These are phyloP conservation scores for Fraxinus anomala DNA, from an alignment of 257 asterid species.

Conservation along the genomic window DNA sequence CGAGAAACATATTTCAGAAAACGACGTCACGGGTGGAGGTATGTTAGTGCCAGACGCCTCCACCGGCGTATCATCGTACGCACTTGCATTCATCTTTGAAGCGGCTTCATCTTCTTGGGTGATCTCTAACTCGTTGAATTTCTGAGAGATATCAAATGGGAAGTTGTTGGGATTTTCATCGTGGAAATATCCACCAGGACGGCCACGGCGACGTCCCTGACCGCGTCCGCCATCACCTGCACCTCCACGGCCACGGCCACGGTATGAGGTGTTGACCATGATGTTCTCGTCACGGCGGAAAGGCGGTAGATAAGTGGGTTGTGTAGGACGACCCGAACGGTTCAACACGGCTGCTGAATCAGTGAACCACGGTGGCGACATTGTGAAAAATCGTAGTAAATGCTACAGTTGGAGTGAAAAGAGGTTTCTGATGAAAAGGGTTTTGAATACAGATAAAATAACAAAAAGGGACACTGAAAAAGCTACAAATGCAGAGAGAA, in stretches of 20 bases:
- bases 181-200: constrained; percentile 24
- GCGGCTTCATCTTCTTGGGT: constrained; percentile 2
- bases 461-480: background rate
- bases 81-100: background rate
- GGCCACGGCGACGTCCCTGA: constrained; percentile 12
- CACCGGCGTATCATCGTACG: constrained; percentile 43
- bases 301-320: constrained; percentile 41
- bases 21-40: constrained; percentile 60
- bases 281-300: constrained; percentile 41
- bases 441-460: background rate
- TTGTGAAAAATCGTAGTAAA: background rate
- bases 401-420: background rate
- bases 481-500: background rate
- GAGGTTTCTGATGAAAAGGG: background rate
- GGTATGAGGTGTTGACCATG: constrained; percentile 11
- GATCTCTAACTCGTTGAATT: constrained; percentile 38
- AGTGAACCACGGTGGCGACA: constrained; percentile 42
- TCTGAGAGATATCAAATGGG: constrained; percentile 23
- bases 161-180: constrained; percentile 3
- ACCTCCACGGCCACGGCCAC: constrained; percentile 12
- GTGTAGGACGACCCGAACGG: constrained; percentile 25
- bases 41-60: constrained; percentile 58
- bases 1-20: constrained; percentile 48
- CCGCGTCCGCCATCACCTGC: constrained; percentile 15
- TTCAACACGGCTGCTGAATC: constrained; percentile 19